Evolutionary conservation across 2,329 filamentous ascomycete genomes (phyloP).

Genomic region (Aotearoamyces nothofagi): DNA sequence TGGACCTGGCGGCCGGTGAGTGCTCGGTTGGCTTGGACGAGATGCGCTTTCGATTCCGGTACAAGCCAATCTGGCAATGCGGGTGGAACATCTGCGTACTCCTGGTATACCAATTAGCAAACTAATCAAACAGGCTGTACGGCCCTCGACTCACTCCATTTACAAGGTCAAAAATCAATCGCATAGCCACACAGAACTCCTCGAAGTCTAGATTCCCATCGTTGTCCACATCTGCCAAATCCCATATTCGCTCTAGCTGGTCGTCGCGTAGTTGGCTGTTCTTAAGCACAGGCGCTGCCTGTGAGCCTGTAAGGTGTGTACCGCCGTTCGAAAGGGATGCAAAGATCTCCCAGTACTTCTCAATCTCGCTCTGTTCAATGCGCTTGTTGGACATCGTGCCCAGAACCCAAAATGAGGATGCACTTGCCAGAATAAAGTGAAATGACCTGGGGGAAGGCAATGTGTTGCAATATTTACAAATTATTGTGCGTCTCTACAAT

Average conservation of each 20-base stretch:
- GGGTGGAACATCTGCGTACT: conserved; percentile 78
- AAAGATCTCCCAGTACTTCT: conserved; percentile 72
- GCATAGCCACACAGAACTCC: conserved; percentile 98
- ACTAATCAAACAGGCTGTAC: conserved; percentile 3
- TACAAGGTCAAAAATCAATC: conserved; percentile 90
- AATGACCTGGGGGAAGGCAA: too few relatives aligned
- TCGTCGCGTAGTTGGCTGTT: conserved; percentile 59
- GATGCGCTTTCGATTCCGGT: conserved; percentile 83
- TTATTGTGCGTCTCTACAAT: too few relatives aligned
- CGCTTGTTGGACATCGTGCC: conserved; percentile 26
- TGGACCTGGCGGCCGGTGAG: conserved; percentile 64
- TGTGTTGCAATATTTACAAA: too few relatives aligned
- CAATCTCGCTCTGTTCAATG: conserved; percentile 60
- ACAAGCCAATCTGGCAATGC: conserved; percentile 90
- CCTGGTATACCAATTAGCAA: conserved; percentile 31
- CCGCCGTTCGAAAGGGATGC: conserved; percentile 49
- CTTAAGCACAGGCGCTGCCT: conserved; percentile 57
- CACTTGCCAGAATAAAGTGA: too few relatives aligned
- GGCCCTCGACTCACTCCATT: conserved; percentile 52
- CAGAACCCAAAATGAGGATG: too few relatives aligned
- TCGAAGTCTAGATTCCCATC: conserved; percentile 98
- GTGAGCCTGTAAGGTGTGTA: conserved; percentile 49
- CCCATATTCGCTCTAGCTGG: conserved; percentile 96
- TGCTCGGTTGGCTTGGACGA: conserved; percentile 70
- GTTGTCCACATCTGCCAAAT: conserved; percentile 90